A percentile compares a stretch with the other conserved stretches of the same genome.
Evolutionary conservation across 2,329 filamentous ascomycete species (phyloP).

Genomic region (Seiridium cupressi): DNA sequence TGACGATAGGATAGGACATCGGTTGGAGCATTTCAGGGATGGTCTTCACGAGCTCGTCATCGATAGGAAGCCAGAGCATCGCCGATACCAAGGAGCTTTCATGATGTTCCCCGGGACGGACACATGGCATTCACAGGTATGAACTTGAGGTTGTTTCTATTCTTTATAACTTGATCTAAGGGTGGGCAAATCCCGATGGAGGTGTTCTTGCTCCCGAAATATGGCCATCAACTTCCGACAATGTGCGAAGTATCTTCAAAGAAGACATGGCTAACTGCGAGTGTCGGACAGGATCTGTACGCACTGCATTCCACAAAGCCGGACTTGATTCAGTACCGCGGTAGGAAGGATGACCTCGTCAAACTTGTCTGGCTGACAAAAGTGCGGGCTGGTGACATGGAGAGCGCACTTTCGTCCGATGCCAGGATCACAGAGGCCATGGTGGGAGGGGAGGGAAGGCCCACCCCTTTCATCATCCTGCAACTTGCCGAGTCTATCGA

Average conservation of each 20-base stretch:
- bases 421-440: not conserved
- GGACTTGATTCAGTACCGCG: conserved; percentile 3
- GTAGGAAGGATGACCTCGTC: conserved; percentile 4
- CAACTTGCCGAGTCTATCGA: not conserved
- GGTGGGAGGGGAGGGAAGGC: conserved; percentile 7
- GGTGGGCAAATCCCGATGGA: too few species aligned
- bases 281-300: not conserved
- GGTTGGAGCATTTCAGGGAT: not conserved
- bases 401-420: conserved; percentile 1
- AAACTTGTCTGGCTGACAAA: conserved; percentile 8
- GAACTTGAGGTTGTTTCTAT: too few species aligned
- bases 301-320: conserved; percentile 3
- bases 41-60: conserved; percentile 2
- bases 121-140: not conserved
- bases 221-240: too few species aligned
- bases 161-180: too few species aligned
- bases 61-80: not conserved
- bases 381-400: conserved; percentile 2
- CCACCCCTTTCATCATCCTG: conserved; percentile 3
- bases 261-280: too few species aligned
- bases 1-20: conserved; percentile 1
- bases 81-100: conserved; percentile 4
- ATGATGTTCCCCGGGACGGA: not conserved
- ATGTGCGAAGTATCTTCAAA: too few species aligned
- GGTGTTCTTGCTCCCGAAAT: too few species aligned